Evolutionary conservation across 441 rosid genomes (phyloP), one percentile per base, ranked within the genome.

Genomic region (Adansonia rubrostipa): DNA sequence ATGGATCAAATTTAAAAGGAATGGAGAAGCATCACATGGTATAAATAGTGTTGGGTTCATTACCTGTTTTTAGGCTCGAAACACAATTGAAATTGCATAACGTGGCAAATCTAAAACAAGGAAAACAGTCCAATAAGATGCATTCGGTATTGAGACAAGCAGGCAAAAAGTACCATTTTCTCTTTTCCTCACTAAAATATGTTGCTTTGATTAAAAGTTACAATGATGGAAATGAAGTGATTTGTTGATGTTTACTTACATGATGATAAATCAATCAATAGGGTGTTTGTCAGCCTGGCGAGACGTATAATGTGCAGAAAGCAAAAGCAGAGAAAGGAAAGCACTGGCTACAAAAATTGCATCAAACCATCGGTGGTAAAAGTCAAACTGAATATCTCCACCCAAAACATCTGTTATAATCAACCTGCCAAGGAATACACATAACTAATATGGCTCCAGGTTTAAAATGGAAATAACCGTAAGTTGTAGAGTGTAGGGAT

Each of bases 261-360:
- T 33, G 36, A 11, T 77, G 62, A 58, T 73, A 67, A 51, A 73
- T 89, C 82, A 97, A 85, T 95, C 98, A 47, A 95, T 92, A 5
- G 99, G 95, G 84, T 97, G 99, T 79, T 97, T 97, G 82, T 95
- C 97, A 19, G 90, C 85, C 91, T 97, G 99, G 22, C 99, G 96
- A 72, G 99, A 97, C 9, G 99, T 95, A 73, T 95, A 92, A 84
- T 95, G 99, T 0, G 98, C 99, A 75, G 99, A 91, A 4, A 97
- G 92, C 83, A 97, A 86, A 76, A 97, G 94, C 69, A 93, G 88
- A 67, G 99, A 97, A 76, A 92, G 97, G 88, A 97, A 93, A 78
- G 98, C 97, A 75, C 99, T 95, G 45, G 99, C 99, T 71, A 90
- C 99, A 71, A 97, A 95, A 76, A 97, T 93, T 36, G 99, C 99